Evolutionary conservation across 1,139 yeast genomes (phyloP), one percentile per base, ranked within the genome.

Genomic region (Taphrina confusa): DNA sequence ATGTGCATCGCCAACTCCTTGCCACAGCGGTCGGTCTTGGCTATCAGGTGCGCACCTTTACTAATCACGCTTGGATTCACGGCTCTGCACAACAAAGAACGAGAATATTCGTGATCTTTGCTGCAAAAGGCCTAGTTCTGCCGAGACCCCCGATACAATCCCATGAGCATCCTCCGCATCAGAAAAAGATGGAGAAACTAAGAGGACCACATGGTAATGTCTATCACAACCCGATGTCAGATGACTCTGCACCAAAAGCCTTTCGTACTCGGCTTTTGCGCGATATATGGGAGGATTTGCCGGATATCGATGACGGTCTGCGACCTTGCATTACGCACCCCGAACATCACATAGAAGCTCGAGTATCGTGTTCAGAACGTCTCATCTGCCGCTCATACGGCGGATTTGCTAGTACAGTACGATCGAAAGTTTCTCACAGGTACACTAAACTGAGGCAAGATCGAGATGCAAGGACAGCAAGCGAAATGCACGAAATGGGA

Each of bases 1-100:
- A 50, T 12, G 55, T 50, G 2, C 39, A 27, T 25, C 33, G 27
- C 3, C 55, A 36, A 22, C 42, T 50, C n/a, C 33, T 50, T n/a
- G 44, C 55, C 6, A 34, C 25, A 22, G 42, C 34, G 1, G 46
- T 50, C 5, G 42, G 44, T 4, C 28, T 50, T 8, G 55, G 55
- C 16, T 50, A 50, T 23, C 55, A 50, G 23, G 33, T 25, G 3
- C 55, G 55, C 14, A 27, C 34, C 8, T 50, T 20, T 36, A 16
- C 18, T 16, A 30, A 30, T 22, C 33, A 27, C 25, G 45, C 55
- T 8, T 34, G 34, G 33, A 25, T 37, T 25, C 45, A 50, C 25
- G 55, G 55, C 8, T 30, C 55, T 14, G 33, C 45, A 4, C 55
- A 50, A 25, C 23, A 33, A 12, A 28, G 55, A 4, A 27, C 27